Evolutionary conservation across 345 rosid species (phyloP).

Genomic region (Gossypium herbaceum): DNA sequence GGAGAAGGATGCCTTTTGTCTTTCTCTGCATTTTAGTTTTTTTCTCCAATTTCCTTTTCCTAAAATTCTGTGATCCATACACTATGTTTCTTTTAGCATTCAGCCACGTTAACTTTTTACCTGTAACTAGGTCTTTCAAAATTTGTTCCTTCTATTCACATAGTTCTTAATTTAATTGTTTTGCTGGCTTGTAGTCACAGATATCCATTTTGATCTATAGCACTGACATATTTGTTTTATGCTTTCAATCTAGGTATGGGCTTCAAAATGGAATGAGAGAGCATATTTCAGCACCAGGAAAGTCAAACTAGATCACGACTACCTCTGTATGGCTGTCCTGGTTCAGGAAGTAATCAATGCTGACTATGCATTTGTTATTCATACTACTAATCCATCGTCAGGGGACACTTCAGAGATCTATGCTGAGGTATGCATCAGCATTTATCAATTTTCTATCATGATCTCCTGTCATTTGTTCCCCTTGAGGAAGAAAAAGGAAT

Average conservation of each 20-base stretch:
- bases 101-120: neutral
- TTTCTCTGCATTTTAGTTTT: neutral
- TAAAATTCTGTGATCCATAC: neutral
- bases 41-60: neutral
- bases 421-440: slow-evolving; percentile 61
- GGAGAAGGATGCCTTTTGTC: neutral
- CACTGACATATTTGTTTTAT: slow-evolving; percentile 12
- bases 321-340: slow-evolving; percentile 97
- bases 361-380: slow-evolving; percentile 96
- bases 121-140: neutral
- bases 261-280: slow-evolving; percentile 99
- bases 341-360: slow-evolving; percentile 96
- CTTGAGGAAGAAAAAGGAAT: neutral
- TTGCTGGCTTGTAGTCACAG: neutral
- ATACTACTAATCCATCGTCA: slow-evolving; percentile 94
- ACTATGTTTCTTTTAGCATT: neutral
- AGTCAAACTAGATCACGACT: slow-evolving; percentile 84
- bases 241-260: slow-evolving; percentile 74
- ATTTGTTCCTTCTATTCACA: neutral
- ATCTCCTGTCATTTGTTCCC: neutral
- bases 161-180: neutral
- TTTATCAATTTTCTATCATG: neutral
- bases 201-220: slow-evolving; percentile 4
- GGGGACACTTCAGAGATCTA: slow-evolving; percentile 90
- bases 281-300: slow-evolving; percentile 94